phyloP scores from a whole-genome alignment of 495 filamentous ascomycete genomes.

The Podospora anserina region DNA sequence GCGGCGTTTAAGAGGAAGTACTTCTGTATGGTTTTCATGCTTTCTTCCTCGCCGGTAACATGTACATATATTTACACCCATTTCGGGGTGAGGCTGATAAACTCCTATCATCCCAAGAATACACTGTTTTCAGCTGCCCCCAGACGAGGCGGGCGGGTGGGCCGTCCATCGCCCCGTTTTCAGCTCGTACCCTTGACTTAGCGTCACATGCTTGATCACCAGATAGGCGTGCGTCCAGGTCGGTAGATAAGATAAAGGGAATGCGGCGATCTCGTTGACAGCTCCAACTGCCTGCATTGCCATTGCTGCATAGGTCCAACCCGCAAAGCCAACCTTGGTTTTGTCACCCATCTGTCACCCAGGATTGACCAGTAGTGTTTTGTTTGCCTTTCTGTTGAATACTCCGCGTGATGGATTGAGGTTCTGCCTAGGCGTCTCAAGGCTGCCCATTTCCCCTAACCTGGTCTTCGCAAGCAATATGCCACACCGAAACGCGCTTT shows the following conservation, averaged over 20 bases:
- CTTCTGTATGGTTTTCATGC: too few relatives aligned
- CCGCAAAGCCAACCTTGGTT: not conserved
- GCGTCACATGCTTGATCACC: conserved; percentile 21
- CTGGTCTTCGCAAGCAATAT: not conserved
- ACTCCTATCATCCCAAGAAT: too few relatives aligned
- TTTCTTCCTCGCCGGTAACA: too few relatives aligned
- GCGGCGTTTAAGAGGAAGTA: too few relatives aligned
- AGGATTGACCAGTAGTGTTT: not conserved
- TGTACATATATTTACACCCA: too few relatives aligned
- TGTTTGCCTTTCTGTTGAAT: not conserved
- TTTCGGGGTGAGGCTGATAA: too few relatives aligned
- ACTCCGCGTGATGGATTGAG: not conserved
- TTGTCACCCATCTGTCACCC: not conserved
- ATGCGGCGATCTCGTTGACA: not conserved
- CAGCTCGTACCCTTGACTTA: not conserved
- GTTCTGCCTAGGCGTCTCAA: not conserved
- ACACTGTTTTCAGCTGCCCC: not conserved
- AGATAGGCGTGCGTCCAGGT: not conserved
- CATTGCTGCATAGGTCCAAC: not conserved
- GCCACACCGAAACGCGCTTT: not conserved
- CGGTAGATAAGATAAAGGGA: conserved; percentile 17
- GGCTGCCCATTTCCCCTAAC: not conserved
- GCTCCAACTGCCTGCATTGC: not conserved
- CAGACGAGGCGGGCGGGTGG: not conserved
- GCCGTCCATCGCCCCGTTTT: not conserved